Percentiles rank a stretch among this genome's conserved stretches.
phyloP scores from a whole-genome alignment of 768 basidiomycete genomes.

The Jaapia argillacea region DNA sequence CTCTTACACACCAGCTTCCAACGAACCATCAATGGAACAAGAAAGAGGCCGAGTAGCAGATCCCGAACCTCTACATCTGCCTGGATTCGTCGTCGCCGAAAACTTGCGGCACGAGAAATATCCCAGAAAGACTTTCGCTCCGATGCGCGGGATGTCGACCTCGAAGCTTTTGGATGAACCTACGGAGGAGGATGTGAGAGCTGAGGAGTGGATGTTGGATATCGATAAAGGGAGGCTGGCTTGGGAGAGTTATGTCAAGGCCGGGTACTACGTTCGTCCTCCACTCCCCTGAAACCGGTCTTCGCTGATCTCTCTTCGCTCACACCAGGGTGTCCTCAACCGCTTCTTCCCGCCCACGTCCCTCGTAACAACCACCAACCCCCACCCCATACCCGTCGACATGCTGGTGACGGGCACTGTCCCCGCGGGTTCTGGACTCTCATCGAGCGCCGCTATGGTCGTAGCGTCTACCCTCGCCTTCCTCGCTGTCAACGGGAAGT shows the following conservation, averaged over 20 bases:
- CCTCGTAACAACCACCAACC: slow-evolving; percentile 14
- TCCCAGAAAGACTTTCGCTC: slow-evolving; percentile 45
- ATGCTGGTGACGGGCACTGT: slow-evolving; percentile 74
- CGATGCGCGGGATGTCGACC: slow-evolving; percentile 23
- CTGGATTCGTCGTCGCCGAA: too few species aligned
- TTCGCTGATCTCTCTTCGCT: neutral
- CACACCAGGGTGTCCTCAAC: slow-evolving; percentile 52
- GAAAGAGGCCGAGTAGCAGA: too few species aligned
- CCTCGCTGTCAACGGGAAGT: slow-evolving; percentile 65
- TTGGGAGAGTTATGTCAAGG: slow-evolving; percentile 88
- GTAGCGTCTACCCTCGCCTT: slow-evolving; percentile 80
- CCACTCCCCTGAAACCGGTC: slow-evolving; percentile 1
- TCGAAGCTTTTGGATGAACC: slow-evolving; percentile 22
- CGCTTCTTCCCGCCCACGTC: too few species aligned
- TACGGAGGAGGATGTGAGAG: slow-evolving; percentile 23
- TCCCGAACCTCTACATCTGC: too few species aligned
- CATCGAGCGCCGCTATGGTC: slow-evolving; percentile 81
- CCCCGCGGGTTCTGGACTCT: slow-evolving; percentile 80
- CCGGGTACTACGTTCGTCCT: slow-evolving; percentile 64
- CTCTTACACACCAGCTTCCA: too few species aligned
- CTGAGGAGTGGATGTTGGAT: slow-evolving; percentile 60
- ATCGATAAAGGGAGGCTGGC: slow-evolving; percentile 60
- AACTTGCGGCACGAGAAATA: slow-evolving; percentile 52
- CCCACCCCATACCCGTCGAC: slow-evolving; percentile 51
- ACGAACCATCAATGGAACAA: too few species aligned